Base-by-base conservation (phyloP, 148 eudicot genomes). In the Simmondsia chinensis region DNA sequence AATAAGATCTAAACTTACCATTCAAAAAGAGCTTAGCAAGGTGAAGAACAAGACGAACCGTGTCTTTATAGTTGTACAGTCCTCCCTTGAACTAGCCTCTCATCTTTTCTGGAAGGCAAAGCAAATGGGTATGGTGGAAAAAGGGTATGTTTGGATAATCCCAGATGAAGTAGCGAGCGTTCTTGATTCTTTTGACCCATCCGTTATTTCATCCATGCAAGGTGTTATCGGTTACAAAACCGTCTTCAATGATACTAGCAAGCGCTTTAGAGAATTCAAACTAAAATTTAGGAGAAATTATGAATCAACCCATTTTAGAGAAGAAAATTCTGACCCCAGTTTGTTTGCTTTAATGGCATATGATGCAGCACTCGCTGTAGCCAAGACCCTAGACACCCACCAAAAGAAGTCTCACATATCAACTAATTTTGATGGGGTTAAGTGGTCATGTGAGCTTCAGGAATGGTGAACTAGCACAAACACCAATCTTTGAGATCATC, bases 21-120 rank as follows among this genome's bases (percentile, higher is more conserved):
- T 66, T 15, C 44, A 54, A 36, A 9, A 41, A 9, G 61, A 52
- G 32, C 48, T 66, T 25, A 1, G 13, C 13, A 66, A 40, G 47
- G 52, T 66, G 11, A 57, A 17, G 48, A 48, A 17, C 19, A 51
- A 20, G 16, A 28, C 49, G 19, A 63, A 57, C 2, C 61, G 82
- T 23, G 75, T 76, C 0, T 76, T 76, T 56, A 39, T 76, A 8
- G 61, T 76, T 43, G 69, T 76, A 19, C 57, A 57, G n/a, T 29
- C 72, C 7, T 76, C 82, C 0, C 9, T 65, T 12, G 37, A 52
- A 2, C 4, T 59, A 7, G 63, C 72, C 0, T 46, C 29, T 35
- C 65, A 45, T 23, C 34, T 76, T 24, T 72, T 72, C 28, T 46
- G 25, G 41, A 69, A 68, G 48, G 78, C 82, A 1, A 61, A 61